Base-by-base conservation (phyloP, 805 yeast species). In the Barnettozyma vustinii region DNA sequence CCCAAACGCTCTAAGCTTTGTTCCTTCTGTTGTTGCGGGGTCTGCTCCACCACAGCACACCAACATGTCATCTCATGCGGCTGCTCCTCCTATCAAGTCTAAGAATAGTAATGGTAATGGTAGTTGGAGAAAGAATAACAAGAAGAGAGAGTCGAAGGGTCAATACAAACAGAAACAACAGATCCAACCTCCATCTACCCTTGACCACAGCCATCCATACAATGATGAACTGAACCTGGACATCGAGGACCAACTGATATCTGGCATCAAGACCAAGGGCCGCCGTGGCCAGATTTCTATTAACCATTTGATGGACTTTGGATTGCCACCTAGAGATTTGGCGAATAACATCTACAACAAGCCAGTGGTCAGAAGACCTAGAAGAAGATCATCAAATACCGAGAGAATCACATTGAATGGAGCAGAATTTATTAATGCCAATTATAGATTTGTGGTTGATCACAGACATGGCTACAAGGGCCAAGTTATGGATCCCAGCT, bases 381-480 rank as follows among this genome's bases (percentile, higher is more conserved):
- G 65, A 30, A 56, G 57, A 33, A 57, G 59, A n/a, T 53, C 60
- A 32, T 56, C 63, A 9, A 57, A 55, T 8, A 36, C 61, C 5
- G 69, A 65, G 18, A 65, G 65, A 46, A 63, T 81, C 7, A 79
- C 76, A 51, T 64, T 86, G 16, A 73, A 74, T 5, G 92, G 92
- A 0, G 77, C 81, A 67, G 70, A 78, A 3, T 86, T 80, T 56
- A 83, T 89, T 50, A 94, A 92, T 62, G 92, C 90, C 19, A 84
- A 86, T 62, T 91, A 84, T 62, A 79, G 88, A 56, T 85, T 94
- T 58, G 77, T 92, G 18, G 86, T 92, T n/a, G 86, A 87, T 56
- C 72, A 77, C 44, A 62, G 80, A 37, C 71, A 75, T 37, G 76
- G 76, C 41, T 84, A 80, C 59, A 62, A 68, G 23, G 68, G 77